Evolutionary conservation across 495 filamentous ascomycete species (phyloP), one percentile per base, ranked within the genome.

Genomic region (Trichoderma reesei): DNA sequence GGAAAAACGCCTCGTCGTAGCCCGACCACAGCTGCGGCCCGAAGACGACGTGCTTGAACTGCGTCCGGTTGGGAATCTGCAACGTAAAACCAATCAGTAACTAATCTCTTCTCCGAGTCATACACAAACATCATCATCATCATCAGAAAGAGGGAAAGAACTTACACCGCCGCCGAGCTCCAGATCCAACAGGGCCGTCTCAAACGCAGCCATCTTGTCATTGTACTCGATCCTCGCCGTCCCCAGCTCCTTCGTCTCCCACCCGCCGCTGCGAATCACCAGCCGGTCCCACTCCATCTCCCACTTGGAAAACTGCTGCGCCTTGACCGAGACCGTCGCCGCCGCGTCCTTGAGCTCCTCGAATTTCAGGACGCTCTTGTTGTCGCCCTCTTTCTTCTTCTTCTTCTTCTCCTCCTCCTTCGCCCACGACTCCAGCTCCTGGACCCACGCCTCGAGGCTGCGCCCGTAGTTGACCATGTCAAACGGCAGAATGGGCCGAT

Each of bases 1-100:
- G 94, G 76, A 98, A 98, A 66, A 85, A 87, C 0, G 86, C 83
- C 56, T 85, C 82, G 60, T 91, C 86, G 72, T 89, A 85, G 61
- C 86, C 86, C 59, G 85, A 86, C 89, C 91, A 92, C 6, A 83
- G 75, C 71, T 91, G 84, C 14, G 94, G 94, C 0, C 86, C 92
- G 69, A 90, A 94, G 61, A 98, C 67, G 69, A 96, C 83, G 76
- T 98, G 95, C 72, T 94, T 96, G 80, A 91, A 98, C 77, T 97
- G 95, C 33, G 89, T 89, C 66, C 94, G 85, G 70, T 90, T 90
- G 38, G 91, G 92, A 36, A 96, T 79, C 89, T 94, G 33, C 38
- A 7, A 13, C 1, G 60, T 54, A 10, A 65, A 46, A 5, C 20
- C 3, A 62, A 33, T 44, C 11, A 54, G 9, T 37, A 62, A 61